Conservation (phyloP, 768 basidiomycete genomes). For the Lentinula guzmanii region DNA sequence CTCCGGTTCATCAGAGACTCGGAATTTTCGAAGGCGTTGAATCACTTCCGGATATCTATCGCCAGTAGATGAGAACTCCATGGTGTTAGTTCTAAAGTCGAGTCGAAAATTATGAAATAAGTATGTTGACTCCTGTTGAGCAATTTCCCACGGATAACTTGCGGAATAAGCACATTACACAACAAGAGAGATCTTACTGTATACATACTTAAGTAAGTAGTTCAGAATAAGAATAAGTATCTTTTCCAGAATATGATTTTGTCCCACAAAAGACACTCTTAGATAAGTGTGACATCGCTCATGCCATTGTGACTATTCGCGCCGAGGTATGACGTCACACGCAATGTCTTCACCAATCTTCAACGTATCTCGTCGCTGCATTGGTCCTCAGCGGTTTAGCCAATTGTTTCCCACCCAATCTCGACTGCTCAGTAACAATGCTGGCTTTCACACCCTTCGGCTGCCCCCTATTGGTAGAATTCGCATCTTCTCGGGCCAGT, state of each 20-base stretch:
- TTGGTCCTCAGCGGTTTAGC: neutral
- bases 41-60: neutral
- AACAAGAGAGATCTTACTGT: no score
- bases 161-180: no score
- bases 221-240: no score
- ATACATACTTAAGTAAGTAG: no score
- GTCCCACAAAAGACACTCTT: no score
- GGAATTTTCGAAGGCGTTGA: neutral
- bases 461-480: neutral
- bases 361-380: neutral
- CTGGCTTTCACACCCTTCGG: neutral
- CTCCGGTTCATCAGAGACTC: neutral
- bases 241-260: no score
- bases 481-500: conserved; percentile 11
- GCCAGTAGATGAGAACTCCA: neutral
- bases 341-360: neutral
- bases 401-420: neutral
- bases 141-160: no score
- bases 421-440: neutral
- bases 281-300: neutral
- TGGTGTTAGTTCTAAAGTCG: neutral
- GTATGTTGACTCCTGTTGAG: no score
- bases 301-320: neutral
- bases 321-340: neutral
- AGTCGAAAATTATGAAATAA: neutral